Evolutionary conservation across 305 asterid species (phyloP).

Genomic region (Fraxinus latifolia): DNA sequence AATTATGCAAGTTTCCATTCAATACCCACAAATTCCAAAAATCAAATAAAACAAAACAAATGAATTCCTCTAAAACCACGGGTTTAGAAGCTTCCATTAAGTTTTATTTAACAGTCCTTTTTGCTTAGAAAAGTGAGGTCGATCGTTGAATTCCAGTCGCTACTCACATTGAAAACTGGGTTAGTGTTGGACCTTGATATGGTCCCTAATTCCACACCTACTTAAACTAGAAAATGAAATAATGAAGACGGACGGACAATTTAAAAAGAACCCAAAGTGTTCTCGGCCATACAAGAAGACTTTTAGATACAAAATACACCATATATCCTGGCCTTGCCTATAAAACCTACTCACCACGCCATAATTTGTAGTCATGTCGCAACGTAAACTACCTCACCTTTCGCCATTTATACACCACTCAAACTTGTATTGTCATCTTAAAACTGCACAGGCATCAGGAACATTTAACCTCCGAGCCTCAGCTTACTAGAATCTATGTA

Average conservation of each 20-base stretch:
- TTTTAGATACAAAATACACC: neutral
- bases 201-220: neutral
- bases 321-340: slow-evolving; percentile 46
- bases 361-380: slow-evolving; percentile 58
- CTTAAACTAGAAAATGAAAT: neutral
- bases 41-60: neutral
- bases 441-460: slow-evolving; percentile 38
- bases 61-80: neutral
- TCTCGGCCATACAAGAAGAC: neutral
- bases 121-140: neutral
- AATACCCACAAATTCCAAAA: neutral
- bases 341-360: slow-evolving; percentile 42
- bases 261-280: neutral
- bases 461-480: slow-evolving; percentile 42
- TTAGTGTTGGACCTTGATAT: neutral
- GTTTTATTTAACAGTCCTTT: neutral
- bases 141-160: neutral
- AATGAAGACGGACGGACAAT: neutral
- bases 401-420: slow-evolving; percentile 50
- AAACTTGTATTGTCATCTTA: slow-evolving; percentile 31
- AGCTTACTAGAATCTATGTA: slow-evolving; percentile 55
- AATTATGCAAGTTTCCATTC: neutral
- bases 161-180: neutral
- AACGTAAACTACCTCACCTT: slow-evolving; percentile 51
- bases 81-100: neutral